phyloP scores from a whole-genome alignment of 2,329 filamentous ascomycete species.

The Aspergillus fischeri region DNA sequence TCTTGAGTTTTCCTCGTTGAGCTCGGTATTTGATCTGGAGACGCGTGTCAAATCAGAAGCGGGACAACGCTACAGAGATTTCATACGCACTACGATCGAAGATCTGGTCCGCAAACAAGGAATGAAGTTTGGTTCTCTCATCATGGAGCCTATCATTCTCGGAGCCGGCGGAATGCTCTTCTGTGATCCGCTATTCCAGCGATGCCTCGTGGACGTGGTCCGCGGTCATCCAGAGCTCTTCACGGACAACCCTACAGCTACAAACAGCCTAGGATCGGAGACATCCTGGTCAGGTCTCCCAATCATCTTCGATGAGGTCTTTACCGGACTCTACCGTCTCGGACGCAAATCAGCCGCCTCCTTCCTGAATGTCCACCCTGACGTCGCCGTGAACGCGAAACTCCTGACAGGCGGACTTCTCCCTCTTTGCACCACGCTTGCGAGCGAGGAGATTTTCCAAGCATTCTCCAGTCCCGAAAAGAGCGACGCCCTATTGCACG shows the following conservation, averaged over 20 bases:
- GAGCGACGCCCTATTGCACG: constrained; percentile 73
- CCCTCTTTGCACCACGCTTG: constrained; percentile 71
- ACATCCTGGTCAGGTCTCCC: constrained; percentile 67
- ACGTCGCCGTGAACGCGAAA: constrained; percentile 79
- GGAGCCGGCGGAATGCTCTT: constrained; percentile 83
- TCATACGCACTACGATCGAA: constrained; percentile 55
- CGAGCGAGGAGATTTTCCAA: constrained; percentile 68
- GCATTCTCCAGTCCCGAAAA: constrained; percentile 70
- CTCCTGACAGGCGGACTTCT: constrained; percentile 75
- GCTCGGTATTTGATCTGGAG: constrained; percentile 58
- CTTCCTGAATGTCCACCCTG: constrained; percentile 64
- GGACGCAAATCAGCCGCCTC: constrained; percentile 67
- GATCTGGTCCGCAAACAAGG: constrained; percentile 52
- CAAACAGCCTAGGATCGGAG: neutral
- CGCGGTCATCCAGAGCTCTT: constrained; percentile 59
- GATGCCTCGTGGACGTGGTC: constrained; percentile 63
- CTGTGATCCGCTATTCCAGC: constrained; percentile 77
- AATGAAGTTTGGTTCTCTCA: constrained; percentile 68
- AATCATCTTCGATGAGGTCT: constrained; percentile 80
- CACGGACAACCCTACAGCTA: constrained; percentile 18
- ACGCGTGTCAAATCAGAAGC: constrained; percentile 44
- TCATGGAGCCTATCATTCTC: constrained; percentile 75
- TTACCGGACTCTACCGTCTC: constrained; percentile 79
- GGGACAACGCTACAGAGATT: constrained; percentile 53
- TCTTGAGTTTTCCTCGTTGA: constrained; percentile 46